Base-by-base conservation (phyloP, 2,329 filamentous ascomycete species). In the Penicillium sp. region DNA sequence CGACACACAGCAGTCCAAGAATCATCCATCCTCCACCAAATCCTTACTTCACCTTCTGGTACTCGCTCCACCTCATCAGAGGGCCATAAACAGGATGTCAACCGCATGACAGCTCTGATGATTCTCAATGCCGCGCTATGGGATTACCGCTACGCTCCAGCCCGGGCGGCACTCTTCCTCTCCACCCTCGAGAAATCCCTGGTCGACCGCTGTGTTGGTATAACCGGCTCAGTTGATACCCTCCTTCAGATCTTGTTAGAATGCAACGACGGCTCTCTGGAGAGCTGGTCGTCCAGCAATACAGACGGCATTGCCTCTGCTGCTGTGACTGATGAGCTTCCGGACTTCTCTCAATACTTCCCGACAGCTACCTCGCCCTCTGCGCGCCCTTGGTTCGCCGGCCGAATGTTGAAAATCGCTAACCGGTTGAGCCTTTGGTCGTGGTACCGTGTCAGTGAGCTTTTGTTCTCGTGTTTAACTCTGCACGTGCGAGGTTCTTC, bases 391-490 rank as follows among this genome's bases (percentile, higher is more conserved):
- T 72, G 70, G 70, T 70, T 72, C 43, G 65, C 64, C 1, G 67
- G 68, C 1, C 64, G 69, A 7, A 71, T 72, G 68, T 49, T 72
- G 38, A 72, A 72, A 44, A 59, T 72, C 35, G 66, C 67, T 3
- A 72, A 71, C 44, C 63, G 70, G 13, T 42, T 73, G 14, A 58
- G 63, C 18, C 49, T 60, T 11, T 53, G 61, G 6, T 66, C 60
- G 3, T 73, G 70, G 66, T 56, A 67, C 48, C 59, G 50, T 3
- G 50, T 73, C n/a, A 67, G 64, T 49, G 59, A 65, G n/a, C 60
- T 70, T 25, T 58, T 72, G 11, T 63, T 71, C 37, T 60, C 59
- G 5, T 73, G 67, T 49, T 50, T 72, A 44, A 67, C 65, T 1
- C 48, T 72, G 19, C 59, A 59, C n/a, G 51, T 60, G 1, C 48